A percentile compares a stretch with the other conserved stretches of the same genome.
Evolutionary conservation across 176 grass and related monocot genomes (phyloP).

Genomic region (Puya raimondii): DNA sequence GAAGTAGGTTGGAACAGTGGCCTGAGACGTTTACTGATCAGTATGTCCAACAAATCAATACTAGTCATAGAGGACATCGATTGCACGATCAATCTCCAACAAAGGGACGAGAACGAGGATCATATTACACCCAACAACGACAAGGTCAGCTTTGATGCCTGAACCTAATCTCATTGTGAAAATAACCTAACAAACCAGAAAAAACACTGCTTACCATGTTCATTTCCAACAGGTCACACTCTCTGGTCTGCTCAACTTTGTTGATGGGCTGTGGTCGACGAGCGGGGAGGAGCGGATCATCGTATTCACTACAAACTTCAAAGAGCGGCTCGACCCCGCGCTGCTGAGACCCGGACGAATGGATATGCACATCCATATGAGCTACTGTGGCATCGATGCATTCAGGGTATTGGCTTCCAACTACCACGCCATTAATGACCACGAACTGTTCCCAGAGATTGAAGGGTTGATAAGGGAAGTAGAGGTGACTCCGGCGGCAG

Average conservation of each 20-base stretch:
- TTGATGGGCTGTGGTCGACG: conserved; percentile 74
- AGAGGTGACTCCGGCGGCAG: conserved; percentile 67
- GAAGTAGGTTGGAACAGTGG: conserved; percentile 28
- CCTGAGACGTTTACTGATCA: conserved; percentile 26
- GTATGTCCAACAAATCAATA: conserved; percentile 38
- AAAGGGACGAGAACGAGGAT: conserved; percentile 5
- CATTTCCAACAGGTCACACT: conserved; percentile 42
- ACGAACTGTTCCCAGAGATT: conserved; percentile 47
- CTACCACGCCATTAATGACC: conserved; percentile 46
- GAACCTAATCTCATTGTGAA: neutral
- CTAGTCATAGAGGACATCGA: conserved; percentile 46
- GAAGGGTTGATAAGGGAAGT: conserved; percentile 52
- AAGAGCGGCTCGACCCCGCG: conserved; percentile 66
- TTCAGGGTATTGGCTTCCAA: conserved; percentile 64
- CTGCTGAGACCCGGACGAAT: conserved; percentile 76
- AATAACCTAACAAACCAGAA: neutral
- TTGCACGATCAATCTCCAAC: conserved; percentile 24
- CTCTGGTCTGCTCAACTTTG: conserved; percentile 81
- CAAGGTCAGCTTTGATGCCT: conserved; percentile 24
- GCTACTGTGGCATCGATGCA: conserved; percentile 53
- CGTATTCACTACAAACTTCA: conserved; percentile 86
- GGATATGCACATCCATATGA: conserved; percentile 97
- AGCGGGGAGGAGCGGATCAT: conserved; percentile 87
- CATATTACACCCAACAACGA: conserved; percentile 18
- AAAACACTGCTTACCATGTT: neutral